phyloP scores from a whole-genome alignment of 139 green algal species.

The Chlamydomonas eustigma region DNA sequence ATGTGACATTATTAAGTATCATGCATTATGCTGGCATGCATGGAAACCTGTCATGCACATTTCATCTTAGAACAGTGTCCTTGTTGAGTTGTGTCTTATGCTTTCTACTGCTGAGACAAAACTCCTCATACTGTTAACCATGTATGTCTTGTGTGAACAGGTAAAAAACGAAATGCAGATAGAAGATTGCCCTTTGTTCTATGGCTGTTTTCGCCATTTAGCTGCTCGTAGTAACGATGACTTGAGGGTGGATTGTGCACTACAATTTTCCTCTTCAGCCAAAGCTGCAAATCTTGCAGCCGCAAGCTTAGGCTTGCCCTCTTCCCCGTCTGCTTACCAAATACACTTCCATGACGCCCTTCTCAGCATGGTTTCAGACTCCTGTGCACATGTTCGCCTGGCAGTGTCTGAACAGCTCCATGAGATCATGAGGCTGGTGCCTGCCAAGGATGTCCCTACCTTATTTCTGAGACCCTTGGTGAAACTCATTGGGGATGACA shows the following conservation, averaged over 20 bases:
- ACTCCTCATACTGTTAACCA: no score
- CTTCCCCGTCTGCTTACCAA: constrained; percentile 22
- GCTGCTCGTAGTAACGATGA: constrained; percentile 38
- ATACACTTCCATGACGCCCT: constrained; percentile 48
- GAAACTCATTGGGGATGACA: background rate
- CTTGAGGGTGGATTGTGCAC: constrained; percentile 33
- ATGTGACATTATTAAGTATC: no score
- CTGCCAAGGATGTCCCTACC: background rate
- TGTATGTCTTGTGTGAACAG: no score
- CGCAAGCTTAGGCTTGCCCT: background rate
- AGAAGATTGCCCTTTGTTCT: constrained; percentile 36
- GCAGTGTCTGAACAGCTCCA: constrained; percentile 30
- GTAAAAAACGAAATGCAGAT: constrained; percentile 45
- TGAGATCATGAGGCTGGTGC: constrained; percentile 30
- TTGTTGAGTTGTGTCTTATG: no score
- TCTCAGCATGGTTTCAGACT: constrained; percentile 30
- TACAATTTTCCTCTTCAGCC: constrained; percentile 21
- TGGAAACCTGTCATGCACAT: no score
- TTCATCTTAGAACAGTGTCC: no score
- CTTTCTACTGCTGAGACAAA: no score
- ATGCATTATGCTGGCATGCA: no score
- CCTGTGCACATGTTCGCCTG: constrained; percentile 35
- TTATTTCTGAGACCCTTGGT: background rate
- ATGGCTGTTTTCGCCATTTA: constrained; percentile 44
- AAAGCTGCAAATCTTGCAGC: constrained; percentile 16